Conservation (phyloP, 345 rosid species). For the Citrus maxima region DNA sequence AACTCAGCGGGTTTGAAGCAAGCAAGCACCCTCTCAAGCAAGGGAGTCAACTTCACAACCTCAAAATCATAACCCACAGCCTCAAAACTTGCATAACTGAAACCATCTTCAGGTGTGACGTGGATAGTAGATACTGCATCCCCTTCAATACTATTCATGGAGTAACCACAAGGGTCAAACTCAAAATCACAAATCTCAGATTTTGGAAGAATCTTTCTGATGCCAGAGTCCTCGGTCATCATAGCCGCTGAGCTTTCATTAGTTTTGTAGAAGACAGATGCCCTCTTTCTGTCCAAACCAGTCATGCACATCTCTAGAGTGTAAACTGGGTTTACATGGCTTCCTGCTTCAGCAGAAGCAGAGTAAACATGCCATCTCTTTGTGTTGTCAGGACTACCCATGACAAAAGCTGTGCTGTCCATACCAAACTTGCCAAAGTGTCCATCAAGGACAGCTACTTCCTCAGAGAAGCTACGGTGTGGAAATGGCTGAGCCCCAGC, state of each 20-base stretch:
- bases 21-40: slow-evolving; percentile 69
- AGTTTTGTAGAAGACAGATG: slow-evolving; percentile 68
- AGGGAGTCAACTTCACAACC: slow-evolving; percentile 29
- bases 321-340: slow-evolving; percentile 27
- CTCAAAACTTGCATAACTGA: slow-evolving; percentile 96
- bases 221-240: slow-evolving; percentile 81
- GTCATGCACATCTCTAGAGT: slow-evolving; percentile 98
- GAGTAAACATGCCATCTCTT: slow-evolving; percentile 94
- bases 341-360: slow-evolving; percentile 43
- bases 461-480: slow-evolving; percentile 82
- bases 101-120: slow-evolving; percentile 90
- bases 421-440: slow-evolving; percentile 58
- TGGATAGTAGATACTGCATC: slow-evolving; percentile 84
- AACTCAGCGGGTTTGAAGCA: slow-evolving; percentile 78
- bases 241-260: slow-evolving; percentile 39
- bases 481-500: slow-evolving; percentile 85
- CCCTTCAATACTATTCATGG: slow-evolving; percentile 90
- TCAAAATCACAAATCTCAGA: slow-evolving; percentile 93
- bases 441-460: slow-evolving; percentile 72
- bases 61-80: slow-evolving; percentile 70
- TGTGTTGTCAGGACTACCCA: slow-evolving; percentile 57
- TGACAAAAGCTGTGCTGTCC: slow-evolving; percentile 60
- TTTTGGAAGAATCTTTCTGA: slow-evolving; percentile 74
- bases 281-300: slow-evolving; percentile 67
- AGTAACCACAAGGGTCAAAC: slow-evolving; percentile 96